Conservation (phyloP, 2,329 filamentous ascomycete genomes). For the Fusarium cicatricum region DNA sequence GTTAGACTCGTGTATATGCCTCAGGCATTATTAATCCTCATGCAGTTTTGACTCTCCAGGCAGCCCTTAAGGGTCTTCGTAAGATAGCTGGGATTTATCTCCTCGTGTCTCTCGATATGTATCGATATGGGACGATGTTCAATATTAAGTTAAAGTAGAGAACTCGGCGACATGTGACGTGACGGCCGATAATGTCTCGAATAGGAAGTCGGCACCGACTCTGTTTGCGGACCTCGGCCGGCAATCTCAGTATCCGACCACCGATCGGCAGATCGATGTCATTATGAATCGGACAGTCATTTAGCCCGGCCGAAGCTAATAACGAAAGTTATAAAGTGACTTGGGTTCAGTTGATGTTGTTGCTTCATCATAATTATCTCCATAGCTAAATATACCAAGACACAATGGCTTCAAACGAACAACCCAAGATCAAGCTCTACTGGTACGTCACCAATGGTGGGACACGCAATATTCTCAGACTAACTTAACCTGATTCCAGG, state of each 20-base stretch:
- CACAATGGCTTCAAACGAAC: slow-evolving; percentile 43
- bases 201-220: neutral
- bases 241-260: slow-evolving; percentile 23
- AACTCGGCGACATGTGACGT: slow-evolving; percentile 30
- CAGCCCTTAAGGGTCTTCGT: too few relatives aligned
- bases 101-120: too few relatives aligned
- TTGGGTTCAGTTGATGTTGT: too few relatives aligned
- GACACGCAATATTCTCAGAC: neutral
- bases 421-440: slow-evolving; percentile 68
- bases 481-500: slow-evolving; percentile 60
- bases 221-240: slow-evolving; percentile 1
- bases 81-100: too few relatives aligned
- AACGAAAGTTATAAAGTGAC: slow-evolving; percentile 6
- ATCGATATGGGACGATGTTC: too few relatives aligned
- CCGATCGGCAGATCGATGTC: slow-evolving; percentile 11
- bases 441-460: slow-evolving; percentile 56
- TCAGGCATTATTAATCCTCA: too few relatives aligned
- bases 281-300: slow-evolving; percentile 24
- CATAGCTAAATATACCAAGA: neutral
- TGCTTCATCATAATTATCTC: too few relatives aligned
- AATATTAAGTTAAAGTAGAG: neutral
- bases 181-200: neutral
- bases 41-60: too few relatives aligned
- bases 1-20: too few relatives aligned
- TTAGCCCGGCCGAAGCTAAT: slow-evolving; percentile 27